Base-by-base conservation (phyloP, 2,329 filamentous ascomycete species). In the Fusarium heterosporum region DNA sequence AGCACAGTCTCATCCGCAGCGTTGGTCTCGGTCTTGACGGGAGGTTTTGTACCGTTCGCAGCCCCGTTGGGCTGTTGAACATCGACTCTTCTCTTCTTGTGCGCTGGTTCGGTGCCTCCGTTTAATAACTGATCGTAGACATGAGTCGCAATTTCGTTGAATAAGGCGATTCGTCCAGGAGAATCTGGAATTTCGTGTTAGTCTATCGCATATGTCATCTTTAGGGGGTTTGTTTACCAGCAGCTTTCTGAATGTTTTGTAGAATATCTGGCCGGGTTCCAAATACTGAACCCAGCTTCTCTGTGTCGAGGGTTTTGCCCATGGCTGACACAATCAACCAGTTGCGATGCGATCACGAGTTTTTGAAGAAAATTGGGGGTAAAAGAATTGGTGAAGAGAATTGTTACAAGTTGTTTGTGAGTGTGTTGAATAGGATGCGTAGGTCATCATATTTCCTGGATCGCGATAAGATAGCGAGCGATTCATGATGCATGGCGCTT, bases 191-290 rank as follows among this genome's bases (percentile, higher is more conserved):
- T 19, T n/a, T 26, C 48, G 19, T 40, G 39, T 72, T 26, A 71
- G 54, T 51, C 46, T 29, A 57, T 32, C 17, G 28, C 26, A 19
- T 54, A 45, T 17, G 28, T 46, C 34, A 26, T 7, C 22, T 40
- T 68, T 57, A 72, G 71, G 71, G 71, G 68, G 43, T 42, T 41
- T 54, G 66, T 79, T 64, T 78, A 87, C 85, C 84, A 26, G 86
- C 85, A 60, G 83, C 83, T 66, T 79, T 76, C 60, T 82, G 77
- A 70, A 89, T 88, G 56, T 80, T 81, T 13, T 82, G 74, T 17
- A 89, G 71, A 59, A 89, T 84, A 65, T 89, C 86, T 8, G 85
- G 85, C 47, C 86, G 81, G 38, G 84, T 80, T 56, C 83, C 77
- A 73, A 89, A 88, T 66, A 87, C 81, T 55, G 79, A 77, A 61